Conservation (phyloP, 2,329 filamentous ascomycete genomes). For the Fusarium sp. region DNA sequence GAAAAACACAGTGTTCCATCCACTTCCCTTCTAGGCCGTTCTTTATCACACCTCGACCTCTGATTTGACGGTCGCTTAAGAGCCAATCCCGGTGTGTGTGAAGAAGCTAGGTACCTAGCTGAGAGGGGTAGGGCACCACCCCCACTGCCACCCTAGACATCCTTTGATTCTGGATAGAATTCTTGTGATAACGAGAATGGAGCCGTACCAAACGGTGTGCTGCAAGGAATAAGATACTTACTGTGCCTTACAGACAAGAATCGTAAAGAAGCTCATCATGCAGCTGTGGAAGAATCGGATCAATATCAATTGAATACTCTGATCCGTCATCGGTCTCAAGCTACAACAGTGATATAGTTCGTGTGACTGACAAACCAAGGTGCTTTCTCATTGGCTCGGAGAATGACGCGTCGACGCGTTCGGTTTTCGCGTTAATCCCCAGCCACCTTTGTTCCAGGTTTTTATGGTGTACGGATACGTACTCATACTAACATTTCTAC, state of each 20-base stretch:
- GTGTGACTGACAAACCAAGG: background rate
- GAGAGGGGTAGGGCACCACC: background rate
- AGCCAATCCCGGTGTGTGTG: background rate
- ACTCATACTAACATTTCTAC: background rate
- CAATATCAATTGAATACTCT: constrained; percentile 2
- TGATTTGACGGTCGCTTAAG: constrained; percentile 16
- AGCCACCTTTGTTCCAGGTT: constrained; percentile 13
- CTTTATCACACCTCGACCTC: background rate
- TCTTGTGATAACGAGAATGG: background rate
- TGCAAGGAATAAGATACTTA: background rate
- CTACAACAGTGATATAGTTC: background rate
- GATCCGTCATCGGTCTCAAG: constrained; percentile 3
- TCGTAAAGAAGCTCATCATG: background rate
- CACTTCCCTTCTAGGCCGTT: constrained; percentile 26
- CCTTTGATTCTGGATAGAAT: constrained; percentile 11
- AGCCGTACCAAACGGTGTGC: background rate
- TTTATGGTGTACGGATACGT: background rate
- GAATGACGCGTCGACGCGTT: constrained; percentile 23
- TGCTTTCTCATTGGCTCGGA: constrained; percentile 4
- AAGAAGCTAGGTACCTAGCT: background rate
- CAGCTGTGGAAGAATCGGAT: background rate
- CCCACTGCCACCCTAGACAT: constrained; percentile 28
- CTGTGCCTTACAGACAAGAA: background rate
- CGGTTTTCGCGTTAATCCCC: constrained; percentile 14
- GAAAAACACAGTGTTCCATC: constrained; percentile 5